phyloP scores from a whole-genome alignment of 2,329 filamentous ascomycete species.

The Aspergillus alliaceus region DNA sequence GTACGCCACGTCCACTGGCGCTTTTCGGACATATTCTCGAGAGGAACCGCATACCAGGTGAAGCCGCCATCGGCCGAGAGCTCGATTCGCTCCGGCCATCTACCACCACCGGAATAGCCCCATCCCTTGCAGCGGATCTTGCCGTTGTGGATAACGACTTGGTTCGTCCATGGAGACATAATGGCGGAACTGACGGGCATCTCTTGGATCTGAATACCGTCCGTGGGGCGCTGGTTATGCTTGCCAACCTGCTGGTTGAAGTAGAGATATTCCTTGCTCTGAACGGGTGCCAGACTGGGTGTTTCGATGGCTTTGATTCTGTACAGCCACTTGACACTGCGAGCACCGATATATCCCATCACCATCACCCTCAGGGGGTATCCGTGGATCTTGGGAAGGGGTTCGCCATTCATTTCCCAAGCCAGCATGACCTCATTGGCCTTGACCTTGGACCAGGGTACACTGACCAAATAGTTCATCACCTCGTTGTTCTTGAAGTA shows the following conservation, averaged over 20 bases:
- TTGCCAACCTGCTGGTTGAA: conserved; percentile 69
- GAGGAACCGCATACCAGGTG: conserved; percentile 64
- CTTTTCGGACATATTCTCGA: conserved; percentile 62
- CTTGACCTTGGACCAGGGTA: conserved; percentile 68
- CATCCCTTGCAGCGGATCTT: conserved; percentile 58
- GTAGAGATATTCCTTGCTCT: conserved; percentile 67
- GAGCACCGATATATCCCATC: conserved; percentile 66
- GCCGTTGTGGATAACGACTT: conserved; percentile 62
- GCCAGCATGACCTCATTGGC: conserved; percentile 65
- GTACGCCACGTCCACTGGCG: conserved; percentile 64
- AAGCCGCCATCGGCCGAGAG: conserved; percentile 63
- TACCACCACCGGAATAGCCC: conserved; percentile 60
- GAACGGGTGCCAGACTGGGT: conserved; percentile 60
- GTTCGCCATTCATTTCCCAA: conserved; percentile 71
- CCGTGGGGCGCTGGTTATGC: conserved; percentile 60
- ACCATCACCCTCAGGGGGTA: conserved; percentile 64
- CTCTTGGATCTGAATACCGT: conserved; percentile 68
- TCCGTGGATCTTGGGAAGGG: conserved; percentile 65
- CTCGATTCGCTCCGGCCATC: conserved; percentile 64
- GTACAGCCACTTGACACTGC: conserved; percentile 65
- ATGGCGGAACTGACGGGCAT: conserved; percentile 70
- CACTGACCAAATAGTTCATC: conserved; percentile 67
- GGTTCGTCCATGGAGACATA: conserved; percentile 62
- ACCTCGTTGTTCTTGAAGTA: conserved; percentile 69
- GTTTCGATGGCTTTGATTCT: conserved; percentile 60